These are phyloP conservation scores for Fusarium brevicatenulatum DNA, from an alignment of 2,329 filamentous ascomycete genomes.

Conservation along the genomic window DNA sequence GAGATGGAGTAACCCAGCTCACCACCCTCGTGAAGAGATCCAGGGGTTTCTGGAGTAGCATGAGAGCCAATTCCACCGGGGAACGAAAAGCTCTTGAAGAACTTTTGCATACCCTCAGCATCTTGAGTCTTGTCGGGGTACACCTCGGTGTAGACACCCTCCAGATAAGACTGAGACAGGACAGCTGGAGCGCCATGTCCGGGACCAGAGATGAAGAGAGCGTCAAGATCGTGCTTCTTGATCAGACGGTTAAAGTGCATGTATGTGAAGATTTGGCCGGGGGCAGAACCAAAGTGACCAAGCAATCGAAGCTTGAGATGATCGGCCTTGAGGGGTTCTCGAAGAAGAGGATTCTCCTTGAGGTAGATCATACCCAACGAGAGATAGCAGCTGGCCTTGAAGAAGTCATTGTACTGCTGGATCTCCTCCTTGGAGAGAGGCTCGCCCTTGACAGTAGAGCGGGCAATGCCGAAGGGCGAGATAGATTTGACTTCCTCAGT, in stretches of 20 bases:
- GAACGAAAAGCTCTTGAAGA: conserved; percentile 88
- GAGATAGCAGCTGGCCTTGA: conserved; percentile 78
- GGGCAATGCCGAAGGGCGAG: conserved; percentile 71
- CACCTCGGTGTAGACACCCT: conserved; percentile 80
- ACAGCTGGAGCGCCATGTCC: conserved; percentile 82
- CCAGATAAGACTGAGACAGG: conserved; percentile 79
- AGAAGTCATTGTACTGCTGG: conserved; percentile 75
- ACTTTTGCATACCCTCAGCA: conserved; percentile 73
- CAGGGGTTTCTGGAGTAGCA: conserved; percentile 81
- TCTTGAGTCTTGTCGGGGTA: conserved; percentile 79
- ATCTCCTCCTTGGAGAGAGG: conserved; percentile 74
- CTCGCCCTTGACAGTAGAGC: conserved; percentile 69
- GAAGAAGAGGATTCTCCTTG: conserved; percentile 76
- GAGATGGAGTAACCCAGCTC: conserved; percentile 85
- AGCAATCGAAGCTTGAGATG: conserved; percentile 79
- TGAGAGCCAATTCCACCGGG: conserved; percentile 82
- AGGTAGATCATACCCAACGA: conserved; percentile 85
- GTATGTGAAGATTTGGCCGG: conserved; percentile 84
- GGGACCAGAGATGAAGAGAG: conserved; percentile 79
- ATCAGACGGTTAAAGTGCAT: conserved; percentile 86
- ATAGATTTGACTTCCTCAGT: conserved; percentile 63
- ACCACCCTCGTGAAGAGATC: conserved; percentile 80
- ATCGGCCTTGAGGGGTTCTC: conserved; percentile 73
- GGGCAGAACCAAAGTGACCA: conserved; percentile 82
- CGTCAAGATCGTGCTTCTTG: conserved; percentile 80